Percentiles rank a stretch among this genome's conserved stretches.
phyloP scores from a whole-genome alignment of 306 rosid species.

The Parietaria judaica region DNA sequence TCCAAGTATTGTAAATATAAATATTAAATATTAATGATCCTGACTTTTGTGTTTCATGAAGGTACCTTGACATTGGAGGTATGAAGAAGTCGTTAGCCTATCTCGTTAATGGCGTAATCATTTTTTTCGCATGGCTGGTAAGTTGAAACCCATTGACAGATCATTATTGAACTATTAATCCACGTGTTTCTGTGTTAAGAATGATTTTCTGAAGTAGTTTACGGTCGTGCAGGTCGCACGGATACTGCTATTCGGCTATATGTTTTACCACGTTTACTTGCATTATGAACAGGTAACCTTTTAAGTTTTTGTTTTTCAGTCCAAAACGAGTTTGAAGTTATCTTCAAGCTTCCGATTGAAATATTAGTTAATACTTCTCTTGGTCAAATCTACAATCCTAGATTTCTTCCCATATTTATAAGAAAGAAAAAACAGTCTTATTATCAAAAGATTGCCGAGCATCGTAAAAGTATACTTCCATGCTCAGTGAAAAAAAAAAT shows the following conservation, averaged over 20 bases:
- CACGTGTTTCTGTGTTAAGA: background rate
- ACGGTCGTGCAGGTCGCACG: conserved; percentile 34
- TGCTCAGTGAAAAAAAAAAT: no score
- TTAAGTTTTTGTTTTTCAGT: background rate
- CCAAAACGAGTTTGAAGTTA: background rate
- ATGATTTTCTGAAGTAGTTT: conserved; percentile 14
- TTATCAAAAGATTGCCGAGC: background rate
- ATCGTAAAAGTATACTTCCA: no score
- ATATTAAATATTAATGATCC: background rate
- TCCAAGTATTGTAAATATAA: background rate
- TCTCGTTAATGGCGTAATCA: conserved; percentile 38
- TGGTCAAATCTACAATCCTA: background rate
- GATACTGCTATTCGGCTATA: conserved; percentile 38
- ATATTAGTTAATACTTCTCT: background rate
- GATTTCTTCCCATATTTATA: background rate
- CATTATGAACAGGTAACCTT: conserved; percentile 36
- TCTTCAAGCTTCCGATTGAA: background rate
- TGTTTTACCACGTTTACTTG: conserved; percentile 42
- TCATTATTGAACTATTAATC: no score
- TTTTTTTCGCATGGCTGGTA: conserved; percentile 50
- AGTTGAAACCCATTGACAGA: conserved; percentile 13
- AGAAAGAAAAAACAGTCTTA: background rate
- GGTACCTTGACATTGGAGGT: conserved; percentile 51
- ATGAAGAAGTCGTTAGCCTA: conserved; percentile 41
- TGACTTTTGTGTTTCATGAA: conserved; percentile 19